These are phyloP conservation scores for Terfezia claveryi DNA, from an alignment of 495 filamentous ascomycete species.

Conservation along the genomic window DNA sequence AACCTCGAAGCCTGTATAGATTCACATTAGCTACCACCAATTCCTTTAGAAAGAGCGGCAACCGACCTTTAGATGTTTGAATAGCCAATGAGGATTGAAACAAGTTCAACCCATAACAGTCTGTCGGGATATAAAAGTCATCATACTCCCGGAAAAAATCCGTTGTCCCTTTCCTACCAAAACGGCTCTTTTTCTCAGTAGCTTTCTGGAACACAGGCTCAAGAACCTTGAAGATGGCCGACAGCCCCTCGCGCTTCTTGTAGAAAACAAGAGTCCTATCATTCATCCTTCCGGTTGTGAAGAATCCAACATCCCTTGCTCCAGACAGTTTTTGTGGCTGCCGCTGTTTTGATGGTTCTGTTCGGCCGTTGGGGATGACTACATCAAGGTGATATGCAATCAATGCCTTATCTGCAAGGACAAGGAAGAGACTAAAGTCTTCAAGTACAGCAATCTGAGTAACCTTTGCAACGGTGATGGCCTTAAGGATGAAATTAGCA, in stretches of 20 bases:
- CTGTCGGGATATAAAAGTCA: slow-evolving; percentile 96
- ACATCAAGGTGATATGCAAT: slow-evolving; percentile 90
- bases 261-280: slow-evolving; percentile 85
- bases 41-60: background rate
- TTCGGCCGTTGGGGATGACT: slow-evolving; percentile 29
- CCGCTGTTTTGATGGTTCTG: slow-evolving; percentile 27
- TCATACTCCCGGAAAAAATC: slow-evolving; percentile 97
- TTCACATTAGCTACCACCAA: background rate
- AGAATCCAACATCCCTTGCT: slow-evolving; percentile 78
- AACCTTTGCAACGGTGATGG: slow-evolving; percentile 51
- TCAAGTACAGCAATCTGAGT: slow-evolving; percentile 89
- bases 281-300: slow-evolving; percentile 88
- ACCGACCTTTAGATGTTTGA: slow-evolving; percentile 41
- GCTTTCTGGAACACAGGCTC: slow-evolving; percentile 86
- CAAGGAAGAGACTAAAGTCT: slow-evolving; percentile 76
- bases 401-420: slow-evolving; percentile 74
- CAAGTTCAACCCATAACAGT: slow-evolving; percentile 84
- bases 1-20: slow-evolving; percentile 56
- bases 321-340: slow-evolving; percentile 84
- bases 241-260: slow-evolving; percentile 80
- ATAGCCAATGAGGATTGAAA: slow-evolving; percentile 87
- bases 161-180: slow-evolving; percentile 50
- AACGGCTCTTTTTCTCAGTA: slow-evolving; percentile 47
- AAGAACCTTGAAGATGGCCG: slow-evolving; percentile 86
- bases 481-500: slow-evolving; percentile 25